A percentile compares a stretch with the other conserved stretches of the same genome.
Conservation (phyloP, 371 early-diverging fungal genomes). For the Apophysomyces elegans region DNA sequence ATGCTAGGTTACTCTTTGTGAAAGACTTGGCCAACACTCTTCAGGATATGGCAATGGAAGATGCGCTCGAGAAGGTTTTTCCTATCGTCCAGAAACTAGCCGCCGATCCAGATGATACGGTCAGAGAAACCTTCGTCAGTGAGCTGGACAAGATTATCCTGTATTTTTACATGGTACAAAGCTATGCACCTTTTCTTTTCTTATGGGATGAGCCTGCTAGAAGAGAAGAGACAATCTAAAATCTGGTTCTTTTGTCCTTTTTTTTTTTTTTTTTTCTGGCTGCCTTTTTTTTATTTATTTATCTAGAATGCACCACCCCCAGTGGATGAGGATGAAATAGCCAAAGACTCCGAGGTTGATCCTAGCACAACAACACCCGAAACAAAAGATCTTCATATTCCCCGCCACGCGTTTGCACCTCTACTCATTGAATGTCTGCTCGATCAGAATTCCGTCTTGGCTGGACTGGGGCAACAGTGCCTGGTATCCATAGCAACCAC, state of each 20-base stretch:
- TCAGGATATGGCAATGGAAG: constrained; percentile 42
- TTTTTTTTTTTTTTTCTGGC: background rate
- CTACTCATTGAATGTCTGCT: constrained; percentile 52
- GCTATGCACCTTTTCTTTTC: background rate
- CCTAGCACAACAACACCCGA: background rate
- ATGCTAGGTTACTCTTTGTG: constrained; percentile 34
- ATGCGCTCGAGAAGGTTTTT: constrained; percentile 51
- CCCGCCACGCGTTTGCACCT: constrained; percentile 39
- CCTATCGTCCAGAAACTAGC: constrained; percentile 51
- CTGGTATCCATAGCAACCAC: constrained; percentile 54
- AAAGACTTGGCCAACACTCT: constrained; percentile 46
- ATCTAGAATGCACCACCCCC: constrained; percentile 30
- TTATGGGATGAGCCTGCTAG: too few relatives aligned
- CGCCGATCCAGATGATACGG: constrained; percentile 53
- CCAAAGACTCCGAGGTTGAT: too few relatives aligned
- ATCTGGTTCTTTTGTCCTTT: too few relatives aligned
- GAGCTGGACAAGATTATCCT: constrained; percentile 55
- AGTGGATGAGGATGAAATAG: too few relatives aligned
- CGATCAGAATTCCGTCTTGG: constrained; percentile 55
- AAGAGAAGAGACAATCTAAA: too few relatives aligned
- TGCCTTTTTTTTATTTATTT: too few relatives aligned
- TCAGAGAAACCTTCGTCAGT: constrained; percentile 54
- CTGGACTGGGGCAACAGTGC: constrained; percentile 54
- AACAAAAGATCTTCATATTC: constrained; percentile 27
- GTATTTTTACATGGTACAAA: constrained; percentile 53